Base-by-base conservation (phyloP, 2,329 filamentous ascomycete species). In the Cercospora sesami region DNA sequence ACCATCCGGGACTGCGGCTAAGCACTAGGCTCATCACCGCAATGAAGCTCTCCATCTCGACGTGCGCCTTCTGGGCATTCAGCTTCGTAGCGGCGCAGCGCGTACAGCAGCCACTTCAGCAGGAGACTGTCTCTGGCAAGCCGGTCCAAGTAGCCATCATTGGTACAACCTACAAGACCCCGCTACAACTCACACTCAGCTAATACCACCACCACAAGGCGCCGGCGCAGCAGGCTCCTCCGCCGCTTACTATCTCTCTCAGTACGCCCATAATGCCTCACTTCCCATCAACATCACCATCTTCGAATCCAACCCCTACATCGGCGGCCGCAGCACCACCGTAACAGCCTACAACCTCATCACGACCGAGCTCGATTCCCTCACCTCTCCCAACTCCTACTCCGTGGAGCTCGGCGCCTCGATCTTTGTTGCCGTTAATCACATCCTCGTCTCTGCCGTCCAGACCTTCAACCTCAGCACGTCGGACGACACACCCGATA, bases 191-290 rank as follows among this genome's bases (percentile, higher is more conserved):
- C 18, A 18, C 10, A 28, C n/a, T 16, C 59, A 28, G 14, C 59
- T 61, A 42, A 39, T 30, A 42, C 33, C 16, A 33, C 36, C 21
- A 31, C 18, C 10, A 6, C 51, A 45, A 96, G 94, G 95, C 69
- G 94, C 94, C 73, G 95, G 95, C 58, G 90, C 95, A 53, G 94
- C 89, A 31, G 95, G 95, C 31, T 88, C 95, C 4, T 96, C 94
- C 1, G 84, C 93, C 2, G 94, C 95, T 0, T 97, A 95, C 79
- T 88, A 94, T 75, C 83, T 99, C 58, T 85, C 86, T 45, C 87
- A 90, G 75, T 94, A 89, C 78, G 90, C 92, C 23, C 80, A 86
- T 4, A 80, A 86, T 67, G 83, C 82, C 26, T 78, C 84, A n/a
- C 79, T 91, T 18, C 81, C 84, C 1, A 77, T 94, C 67, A 91